phyloP scores from a whole-genome alignment of 2,329 filamentous ascomycete species.

The Nemania sp. region DNA sequence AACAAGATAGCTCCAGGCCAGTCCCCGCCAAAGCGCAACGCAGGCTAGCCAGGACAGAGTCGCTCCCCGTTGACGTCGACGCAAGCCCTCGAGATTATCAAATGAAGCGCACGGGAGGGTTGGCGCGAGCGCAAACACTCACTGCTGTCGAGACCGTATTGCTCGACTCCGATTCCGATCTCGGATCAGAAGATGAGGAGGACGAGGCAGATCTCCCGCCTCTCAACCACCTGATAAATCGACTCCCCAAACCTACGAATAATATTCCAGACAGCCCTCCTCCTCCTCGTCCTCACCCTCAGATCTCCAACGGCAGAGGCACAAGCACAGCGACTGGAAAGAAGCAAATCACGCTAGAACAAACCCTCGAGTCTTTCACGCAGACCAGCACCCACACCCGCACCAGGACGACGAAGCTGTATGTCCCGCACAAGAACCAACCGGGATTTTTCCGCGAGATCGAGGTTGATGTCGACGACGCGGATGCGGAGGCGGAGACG shows the following conservation, averaged over 20 bases:
- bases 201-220: conserved; percentile 34
- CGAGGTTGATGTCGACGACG: conserved; percentile 38
- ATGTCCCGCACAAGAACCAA: conserved; percentile 43
- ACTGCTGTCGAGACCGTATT: conserved; percentile 23
- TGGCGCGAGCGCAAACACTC: conserved; percentile 31
- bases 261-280: not conserved
- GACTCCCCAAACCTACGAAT: not conserved
- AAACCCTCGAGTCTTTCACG: conserved; percentile 18
- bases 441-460: conserved; percentile 46
- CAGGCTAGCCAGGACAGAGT: conserved; percentile 38
- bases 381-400: conserved; percentile 9
- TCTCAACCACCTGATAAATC: conserved; percentile 26
- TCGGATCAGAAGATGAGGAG: not conserved
- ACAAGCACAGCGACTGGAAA: conserved; percentile 15
- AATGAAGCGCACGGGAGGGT: conserved; percentile 9
- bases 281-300: not conserved
- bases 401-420: conserved; percentile 43
- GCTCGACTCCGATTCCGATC: conserved; percentile 28
- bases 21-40: conserved; percentile 25
- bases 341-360: conserved; percentile 27
- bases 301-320: not conserved
- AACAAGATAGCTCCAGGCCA: conserved; percentile 25
- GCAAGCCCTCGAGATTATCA: conserved; percentile 10
- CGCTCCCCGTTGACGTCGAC: conserved; percentile 28
- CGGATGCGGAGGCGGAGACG: too few relatives aligned